Evolutionary conservation across 768 basidiomycete species (phyloP).

Genomic region (Neoboletus brunneissimus): DNA sequence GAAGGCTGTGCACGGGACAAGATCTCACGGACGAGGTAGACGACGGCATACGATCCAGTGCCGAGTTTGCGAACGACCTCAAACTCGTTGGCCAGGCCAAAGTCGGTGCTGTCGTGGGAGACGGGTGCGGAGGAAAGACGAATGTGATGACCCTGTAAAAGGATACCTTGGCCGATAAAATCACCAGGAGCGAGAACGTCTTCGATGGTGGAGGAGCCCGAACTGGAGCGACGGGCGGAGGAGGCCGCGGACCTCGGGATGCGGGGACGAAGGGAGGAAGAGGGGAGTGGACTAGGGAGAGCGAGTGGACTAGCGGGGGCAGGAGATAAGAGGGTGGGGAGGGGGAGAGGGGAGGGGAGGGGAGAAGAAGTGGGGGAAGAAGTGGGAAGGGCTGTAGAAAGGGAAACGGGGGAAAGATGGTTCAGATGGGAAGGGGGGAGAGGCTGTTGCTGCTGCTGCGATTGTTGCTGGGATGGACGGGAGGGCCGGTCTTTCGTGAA

Average conservation of each 20-base stretch:
- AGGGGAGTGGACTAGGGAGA: slow-evolving; percentile 35
- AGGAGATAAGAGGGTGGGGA: slow-evolving; percentile 32
- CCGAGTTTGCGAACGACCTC: slow-evolving; percentile 85
- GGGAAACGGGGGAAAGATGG: slow-evolving; percentile 16
- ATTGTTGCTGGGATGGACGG: slow-evolving; percentile 18
- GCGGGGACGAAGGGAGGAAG: slow-evolving; percentile 35
- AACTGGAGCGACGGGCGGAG: slow-evolving; percentile 28
- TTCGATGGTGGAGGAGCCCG: slow-evolving; percentile 33
- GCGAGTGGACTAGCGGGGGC: slow-evolving; percentile 12
- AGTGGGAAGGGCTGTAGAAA: slow-evolving; percentile 6
- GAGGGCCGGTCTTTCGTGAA: slow-evolving; percentile 32
- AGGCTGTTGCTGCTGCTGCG: slow-evolving; percentile 6
- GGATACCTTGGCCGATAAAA: slow-evolving; percentile 63
- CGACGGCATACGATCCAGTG: slow-evolving; percentile 89
- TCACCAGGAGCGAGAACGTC: slow-evolving; percentile 73
- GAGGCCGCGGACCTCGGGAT: slow-evolving; percentile 36
- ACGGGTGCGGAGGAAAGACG: slow-evolving; percentile 47
- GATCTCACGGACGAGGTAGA: slow-evolving; percentile 86
- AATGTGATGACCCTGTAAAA: slow-evolving; percentile 65
- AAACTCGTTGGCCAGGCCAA: slow-evolving; percentile 62
- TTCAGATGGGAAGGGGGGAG: slow-evolving; percentile 3
- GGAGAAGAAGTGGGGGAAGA: slow-evolving; percentile 9
- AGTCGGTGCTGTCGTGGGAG: slow-evolving; percentile 34
- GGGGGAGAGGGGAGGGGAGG: slow-evolving; percentile 27
- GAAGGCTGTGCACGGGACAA: slow-evolving; percentile 39